Base-by-base conservation (phyloP, 2,329 filamentous ascomycete species). In the Setomelanomma holmii region DNA sequence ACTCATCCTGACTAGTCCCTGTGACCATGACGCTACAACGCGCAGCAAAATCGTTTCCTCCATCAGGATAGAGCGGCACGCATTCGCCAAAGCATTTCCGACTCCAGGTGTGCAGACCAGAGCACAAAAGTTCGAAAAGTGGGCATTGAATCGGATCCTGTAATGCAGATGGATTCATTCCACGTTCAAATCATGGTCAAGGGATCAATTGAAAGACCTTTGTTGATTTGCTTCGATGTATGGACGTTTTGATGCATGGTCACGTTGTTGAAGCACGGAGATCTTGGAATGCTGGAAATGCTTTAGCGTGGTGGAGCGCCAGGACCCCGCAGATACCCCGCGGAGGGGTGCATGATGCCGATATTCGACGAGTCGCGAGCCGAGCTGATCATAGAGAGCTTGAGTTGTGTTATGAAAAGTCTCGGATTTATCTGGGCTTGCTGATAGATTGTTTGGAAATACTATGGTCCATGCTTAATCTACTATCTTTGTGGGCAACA, bases 51-150 rank as follows among this genome's bases (percentile, higher is more conserved):
- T 47, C 35, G 45, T 43, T 38, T 35, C 14, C 33, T 40, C 39
- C 45, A 46, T 51, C 22, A 5, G 20, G 14, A 8, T 24, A 24
- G 41, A n/a, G 56, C 61, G 64, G 63, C 51, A 57, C 40, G 27
- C 23, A 49, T 52, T 63, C 57, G 66, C 65, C 56, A 67, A 66
- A 66, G 43, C 49, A 60, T 64, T 57, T 57, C 66, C 64, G 65
- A 55, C 24, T 54, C 51, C 45, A 53, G 55, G 49, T 68, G 60
- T 69, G 66, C 63, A 61, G 60, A 63, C 55, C 56, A 55, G 40
- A 50, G 21, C 24, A 16, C 6, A 53, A 53, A 58, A 21, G 12
- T 42, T 16, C 3, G 16, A 35, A 47, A 40, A 35, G 14, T 24
- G 4, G 43, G 10, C 27, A 36, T n/a, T 36, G 16, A 36, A n/a